Conservation (phyloP, 2,329 filamentous ascomycete genomes). For the Balansia obtecta region DNA sequence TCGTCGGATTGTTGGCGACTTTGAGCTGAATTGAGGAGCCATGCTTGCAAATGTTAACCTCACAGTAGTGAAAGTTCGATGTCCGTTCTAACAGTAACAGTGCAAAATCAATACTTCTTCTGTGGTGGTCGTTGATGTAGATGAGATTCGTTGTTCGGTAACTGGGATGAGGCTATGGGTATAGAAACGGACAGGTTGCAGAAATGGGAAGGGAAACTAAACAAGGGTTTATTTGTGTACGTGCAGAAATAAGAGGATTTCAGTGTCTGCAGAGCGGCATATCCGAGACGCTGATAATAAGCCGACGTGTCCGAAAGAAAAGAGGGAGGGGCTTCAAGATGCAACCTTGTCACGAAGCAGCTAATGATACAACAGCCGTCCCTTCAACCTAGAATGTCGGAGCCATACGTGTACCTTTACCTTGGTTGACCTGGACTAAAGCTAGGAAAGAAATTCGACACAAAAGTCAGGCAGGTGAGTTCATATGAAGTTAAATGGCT, state of each 20-base stretch:
- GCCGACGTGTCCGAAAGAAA: not conserved
- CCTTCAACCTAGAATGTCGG: not conserved
- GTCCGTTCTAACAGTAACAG: too few relatives aligned
- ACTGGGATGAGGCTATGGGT: not conserved
- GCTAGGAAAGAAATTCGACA: too few relatives aligned
- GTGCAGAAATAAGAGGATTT: not conserved
- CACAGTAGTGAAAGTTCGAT: not conserved
- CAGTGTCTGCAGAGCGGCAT: not conserved
- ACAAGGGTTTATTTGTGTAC: not conserved
- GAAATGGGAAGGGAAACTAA: not conserved
- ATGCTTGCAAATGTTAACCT: constrained; percentile 5
- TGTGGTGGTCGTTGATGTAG: not conserved
- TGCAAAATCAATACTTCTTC: not conserved
- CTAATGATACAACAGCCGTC: not conserved
- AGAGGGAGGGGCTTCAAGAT: not conserved
- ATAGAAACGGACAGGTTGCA: not conserved
- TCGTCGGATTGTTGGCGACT: constrained; percentile 73
- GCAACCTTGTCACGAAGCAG: not conserved
- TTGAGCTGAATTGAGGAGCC: constrained; percentile 48
- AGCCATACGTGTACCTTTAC: not conserved
- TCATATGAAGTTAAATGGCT: too few relatives aligned
- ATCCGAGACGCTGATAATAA: not conserved
- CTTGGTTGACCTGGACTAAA: too few relatives aligned
- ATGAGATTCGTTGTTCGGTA: not conserved
- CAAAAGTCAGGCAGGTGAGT: too few relatives aligned